phyloP scores from a whole-genome alignment of 495 filamentous ascomycete species.

The Annulohypoxylon bovei region DNA sequence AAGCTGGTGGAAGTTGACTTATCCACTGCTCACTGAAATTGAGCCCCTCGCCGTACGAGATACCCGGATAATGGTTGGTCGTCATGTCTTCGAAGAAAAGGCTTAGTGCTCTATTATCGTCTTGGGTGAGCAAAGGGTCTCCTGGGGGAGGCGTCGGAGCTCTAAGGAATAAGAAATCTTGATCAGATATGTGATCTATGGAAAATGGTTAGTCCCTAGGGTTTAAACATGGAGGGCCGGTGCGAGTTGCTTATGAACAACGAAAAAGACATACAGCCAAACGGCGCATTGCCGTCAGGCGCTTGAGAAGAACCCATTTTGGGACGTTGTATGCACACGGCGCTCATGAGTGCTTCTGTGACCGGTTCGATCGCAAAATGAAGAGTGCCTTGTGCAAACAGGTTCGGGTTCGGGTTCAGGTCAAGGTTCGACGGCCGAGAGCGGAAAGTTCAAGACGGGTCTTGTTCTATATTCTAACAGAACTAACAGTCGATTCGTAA shows the following conservation, averaged over 20 bases:
- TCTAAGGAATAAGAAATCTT: slow-evolving; percentile 65
- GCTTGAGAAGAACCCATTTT: slow-evolving; percentile 58
- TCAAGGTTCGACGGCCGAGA: not conserved
- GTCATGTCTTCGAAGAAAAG: slow-evolving; percentile 70
- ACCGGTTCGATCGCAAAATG: slow-evolving; percentile 6
- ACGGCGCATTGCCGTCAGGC: slow-evolving; percentile 58
- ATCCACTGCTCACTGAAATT: slow-evolving; percentile 63
- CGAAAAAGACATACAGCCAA: slow-evolving; percentile 66
- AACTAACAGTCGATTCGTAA: slow-evolving; percentile 9
- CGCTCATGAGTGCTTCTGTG: slow-evolving; percentile 56
- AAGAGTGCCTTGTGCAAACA: slow-evolving; percentile 6
- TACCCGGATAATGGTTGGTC: slow-evolving; percentile 59
- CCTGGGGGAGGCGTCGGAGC: slow-evolving; percentile 68
- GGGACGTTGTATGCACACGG: slow-evolving; percentile 53
- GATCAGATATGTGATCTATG: slow-evolving; percentile 54
- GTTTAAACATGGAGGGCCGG: not conserved
- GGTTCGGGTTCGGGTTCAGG: slow-evolving; percentile 3
- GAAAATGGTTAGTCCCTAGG: slow-evolving; percentile 40
- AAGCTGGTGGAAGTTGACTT: slow-evolving; percentile 66
- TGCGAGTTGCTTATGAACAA: not conserved
- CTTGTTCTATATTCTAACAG: slow-evolving; percentile 24
- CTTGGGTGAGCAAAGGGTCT: slow-evolving; percentile 67
- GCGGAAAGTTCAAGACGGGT: slow-evolving; percentile 9
- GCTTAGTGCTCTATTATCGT: slow-evolving; percentile 68
- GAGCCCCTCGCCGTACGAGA: slow-evolving; percentile 60